Percentiles rank a stretch among this genome's conserved stretches.
phyloP scores from a whole-genome alignment of 225 moss, liverwort and hornwort genomes.

The Thuidium tamariscinum region DNA sequence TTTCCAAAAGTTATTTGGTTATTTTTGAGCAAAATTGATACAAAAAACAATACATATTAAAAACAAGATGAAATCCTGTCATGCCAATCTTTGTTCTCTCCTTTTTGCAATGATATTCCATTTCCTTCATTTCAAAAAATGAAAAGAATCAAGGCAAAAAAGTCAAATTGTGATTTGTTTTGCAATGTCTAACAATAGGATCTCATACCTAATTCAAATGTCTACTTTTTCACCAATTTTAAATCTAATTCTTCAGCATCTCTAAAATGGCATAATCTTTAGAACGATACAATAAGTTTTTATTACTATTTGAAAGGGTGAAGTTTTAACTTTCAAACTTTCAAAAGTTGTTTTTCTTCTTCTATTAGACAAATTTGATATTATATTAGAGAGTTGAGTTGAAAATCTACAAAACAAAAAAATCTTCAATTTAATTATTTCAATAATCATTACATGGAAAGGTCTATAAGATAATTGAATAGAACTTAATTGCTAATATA shows the following conservation, averaged over 20 bases:
- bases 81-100: no score
- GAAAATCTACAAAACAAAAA: accelerated
- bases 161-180: not conserved
- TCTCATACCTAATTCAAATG: not conserved
- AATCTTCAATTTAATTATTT: not conserved
- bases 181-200: not conserved
- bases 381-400: not conserved
- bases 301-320: accelerated
- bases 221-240: not conserved
- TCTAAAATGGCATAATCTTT: not conserved
- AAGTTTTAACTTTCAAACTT: not conserved
- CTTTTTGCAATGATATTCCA: no score
- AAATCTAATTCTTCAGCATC: not conserved
- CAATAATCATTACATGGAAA: not conserved
- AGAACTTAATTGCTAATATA: not conserved
- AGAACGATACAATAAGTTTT: not conserved
- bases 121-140: no score
- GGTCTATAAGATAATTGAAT: accelerated
- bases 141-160: no score
- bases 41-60: accelerated
- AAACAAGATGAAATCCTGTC: not conserved
- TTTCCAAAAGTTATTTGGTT: accelerated
- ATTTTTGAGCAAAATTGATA: not conserved
- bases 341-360: accelerated
- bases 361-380: accelerated